phyloP scores from a whole-genome alignment of 73 alveolate genomes.

The Paramecium caudatum region DNA sequence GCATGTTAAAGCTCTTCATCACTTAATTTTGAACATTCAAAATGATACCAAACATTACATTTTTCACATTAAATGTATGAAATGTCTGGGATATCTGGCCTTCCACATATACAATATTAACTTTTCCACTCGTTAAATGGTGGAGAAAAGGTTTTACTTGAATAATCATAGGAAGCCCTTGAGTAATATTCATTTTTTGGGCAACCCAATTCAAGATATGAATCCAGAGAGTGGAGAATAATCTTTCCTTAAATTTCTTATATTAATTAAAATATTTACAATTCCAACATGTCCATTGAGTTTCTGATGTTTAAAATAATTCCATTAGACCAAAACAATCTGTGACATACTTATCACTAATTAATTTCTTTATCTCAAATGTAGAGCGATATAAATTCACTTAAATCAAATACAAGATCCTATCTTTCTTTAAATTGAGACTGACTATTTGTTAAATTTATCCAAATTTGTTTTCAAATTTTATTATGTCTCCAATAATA shows the following conservation, averaged over 20 bases:
- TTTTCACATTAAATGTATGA: not conserved
- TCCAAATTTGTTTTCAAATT: conserved; percentile 30
- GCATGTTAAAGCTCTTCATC: too few species aligned
- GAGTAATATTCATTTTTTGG: not conserved
- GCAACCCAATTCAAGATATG: too few species aligned
- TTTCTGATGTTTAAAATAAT: not conserved
- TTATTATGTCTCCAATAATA: not conserved
- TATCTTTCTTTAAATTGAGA: not conserved
- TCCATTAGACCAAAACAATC: conserved; percentile 15
- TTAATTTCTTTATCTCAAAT: too few species aligned
- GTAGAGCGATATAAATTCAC: too few species aligned
- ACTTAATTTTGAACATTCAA: not conserved
- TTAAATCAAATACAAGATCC: too few species aligned
- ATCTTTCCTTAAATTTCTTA: not conserved
- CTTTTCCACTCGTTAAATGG: not conserved
- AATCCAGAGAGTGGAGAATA: too few species aligned
- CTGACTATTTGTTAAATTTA: not conserved
- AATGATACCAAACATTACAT: not conserved
- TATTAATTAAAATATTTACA: not conserved
- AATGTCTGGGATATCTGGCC: not conserved
- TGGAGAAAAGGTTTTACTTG: not conserved
- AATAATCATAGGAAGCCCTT: not conserved
- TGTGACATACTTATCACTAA: too few species aligned
- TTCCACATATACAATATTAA: not conserved
- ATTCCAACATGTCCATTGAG: conserved; percentile 22